Percentiles rank a stretch among this genome's conserved stretches.
Conservation (phyloP, 140 eudicot species). For the Ambrosia hybrid region DNA sequence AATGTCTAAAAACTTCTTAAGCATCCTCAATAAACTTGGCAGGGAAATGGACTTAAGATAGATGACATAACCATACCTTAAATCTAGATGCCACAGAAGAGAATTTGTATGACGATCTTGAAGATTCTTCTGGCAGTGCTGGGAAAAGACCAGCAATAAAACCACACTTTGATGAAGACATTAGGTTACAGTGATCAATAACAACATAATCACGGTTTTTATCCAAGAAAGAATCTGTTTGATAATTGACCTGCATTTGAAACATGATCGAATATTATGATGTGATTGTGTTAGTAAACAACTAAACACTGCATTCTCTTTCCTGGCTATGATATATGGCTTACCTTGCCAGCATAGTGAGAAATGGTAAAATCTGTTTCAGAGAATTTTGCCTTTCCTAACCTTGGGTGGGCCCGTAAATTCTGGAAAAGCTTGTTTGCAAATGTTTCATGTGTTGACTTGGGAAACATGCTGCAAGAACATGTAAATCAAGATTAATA, state of each 20-base stretch:
- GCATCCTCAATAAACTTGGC: not conserved
- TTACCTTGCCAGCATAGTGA: slow-evolving; percentile 99
- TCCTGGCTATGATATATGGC: slow-evolving; percentile 19
- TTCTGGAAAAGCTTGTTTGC: slow-evolving; percentile 91
- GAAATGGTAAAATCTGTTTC: slow-evolving; percentile 87
- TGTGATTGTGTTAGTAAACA: slow-evolving; percentile 6
- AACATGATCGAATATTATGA: slow-evolving; percentile 13
- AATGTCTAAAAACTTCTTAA: not conserved
- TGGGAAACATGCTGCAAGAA: slow-evolving; percentile 94
- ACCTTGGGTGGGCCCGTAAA: slow-evolving; percentile 73
- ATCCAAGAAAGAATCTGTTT: slow-evolving; percentile 82
- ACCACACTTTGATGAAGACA: slow-evolving; percentile 80
- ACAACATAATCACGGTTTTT: slow-evolving; percentile 96
- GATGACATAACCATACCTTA: slow-evolving; percentile 50
- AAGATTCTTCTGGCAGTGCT: slow-evolving; percentile 74
- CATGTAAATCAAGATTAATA: slow-evolving; percentile 29
- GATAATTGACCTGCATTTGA: slow-evolving; percentile 78
- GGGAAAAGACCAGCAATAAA: slow-evolving; percentile 88
- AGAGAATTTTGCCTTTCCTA: slow-evolving; percentile 86
- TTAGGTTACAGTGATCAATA: slow-evolving; percentile 77
- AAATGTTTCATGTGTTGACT: slow-evolving; percentile 92
- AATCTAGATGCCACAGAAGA: slow-evolving; percentile 97
- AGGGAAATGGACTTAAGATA: too few species aligned
- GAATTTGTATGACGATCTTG: slow-evolving; percentile 91
- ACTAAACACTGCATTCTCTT: slow-evolving; percentile 6